Evolutionary conservation across 2,329 filamentous ascomycete genomes (phyloP).

Genomic region (Metarhizium brunneum): DNA sequence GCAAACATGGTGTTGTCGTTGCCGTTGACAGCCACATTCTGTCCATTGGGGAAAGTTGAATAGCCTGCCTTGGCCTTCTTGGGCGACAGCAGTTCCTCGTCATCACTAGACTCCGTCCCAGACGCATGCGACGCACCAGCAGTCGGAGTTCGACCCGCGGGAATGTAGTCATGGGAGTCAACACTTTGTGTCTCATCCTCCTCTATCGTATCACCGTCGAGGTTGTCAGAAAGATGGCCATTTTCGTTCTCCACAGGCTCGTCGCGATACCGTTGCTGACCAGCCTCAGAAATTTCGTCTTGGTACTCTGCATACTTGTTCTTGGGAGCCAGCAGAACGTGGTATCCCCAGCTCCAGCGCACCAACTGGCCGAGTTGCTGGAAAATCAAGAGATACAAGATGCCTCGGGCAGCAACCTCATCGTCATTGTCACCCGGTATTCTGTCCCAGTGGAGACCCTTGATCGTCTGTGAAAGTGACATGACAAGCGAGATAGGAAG

Average conservation of each 20-base stretch:
- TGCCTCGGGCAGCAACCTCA: slow-evolving; percentile 86
- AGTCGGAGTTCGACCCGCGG: slow-evolving; percentile 47
- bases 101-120: slow-evolving; percentile 39
- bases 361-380: slow-evolving; percentile 94
- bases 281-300: slow-evolving; percentile 43
- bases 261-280: slow-evolving; percentile 46
- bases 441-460: slow-evolving; percentile 87
- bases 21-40: slow-evolving; percentile 21
- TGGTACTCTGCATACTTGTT: slow-evolving; percentile 60
- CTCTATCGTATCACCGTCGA: slow-evolving; percentile 28
- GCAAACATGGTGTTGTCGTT: slow-evolving; percentile 43
- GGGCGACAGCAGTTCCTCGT: slow-evolving; percentile 19
- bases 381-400: slow-evolving; percentile 92
- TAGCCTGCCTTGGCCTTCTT: slow-evolving; percentile 21
- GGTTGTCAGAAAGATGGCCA: slow-evolving; percentile 30
- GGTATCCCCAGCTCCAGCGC: slow-evolving; percentile 97
- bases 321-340: slow-evolving; percentile 82
- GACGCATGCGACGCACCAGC: slow-evolving; percentile 40
- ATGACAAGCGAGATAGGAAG: slow-evolving; percentile 93
- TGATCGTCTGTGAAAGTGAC: slow-evolving; percentile 84
- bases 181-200: slow-evolving; percentile 26
- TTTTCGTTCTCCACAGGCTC: slow-evolving; percentile 32
- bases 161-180: slow-evolving; percentile 41
- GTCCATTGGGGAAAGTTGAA: slow-evolving; percentile 14
- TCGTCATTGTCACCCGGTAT: slow-evolving; percentile 90